Percentiles rank a stretch among this genome's conserved stretches.
Conservation (phyloP, 345 rosid species). For the Arabidopsis thaliana region DNA sequence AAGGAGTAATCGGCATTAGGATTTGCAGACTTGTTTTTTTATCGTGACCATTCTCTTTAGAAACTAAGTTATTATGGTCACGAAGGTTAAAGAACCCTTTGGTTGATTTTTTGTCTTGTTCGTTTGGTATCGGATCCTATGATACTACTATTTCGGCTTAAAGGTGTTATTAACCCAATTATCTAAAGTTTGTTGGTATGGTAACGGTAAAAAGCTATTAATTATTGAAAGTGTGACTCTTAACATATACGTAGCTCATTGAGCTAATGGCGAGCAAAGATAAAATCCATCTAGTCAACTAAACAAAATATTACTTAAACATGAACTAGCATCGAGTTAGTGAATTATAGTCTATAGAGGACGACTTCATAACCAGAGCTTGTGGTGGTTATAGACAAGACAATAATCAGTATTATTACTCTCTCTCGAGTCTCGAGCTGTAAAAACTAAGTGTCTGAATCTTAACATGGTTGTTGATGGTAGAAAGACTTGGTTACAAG, state of each 20-base stretch:
- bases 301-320: background rate
- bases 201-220: background rate
- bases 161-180: background rate
- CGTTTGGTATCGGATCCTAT: slow-evolving; percentile 21
- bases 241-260: background rate
- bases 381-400: background rate
- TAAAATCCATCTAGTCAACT: background rate
- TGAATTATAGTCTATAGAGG: background rate
- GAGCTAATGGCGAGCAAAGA: background rate
- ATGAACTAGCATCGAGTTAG: background rate
- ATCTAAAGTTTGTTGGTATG: background rate
- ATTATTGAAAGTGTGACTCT: background rate
- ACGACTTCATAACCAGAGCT: background rate
- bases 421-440: background rate
- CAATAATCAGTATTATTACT: background rate
- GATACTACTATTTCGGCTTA: background rate
- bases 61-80: slow-evolving; percentile 34
- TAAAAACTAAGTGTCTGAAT: background rate
- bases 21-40: slow-evolving; percentile 34
- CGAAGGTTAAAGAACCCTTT: background rate
- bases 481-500: background rate
- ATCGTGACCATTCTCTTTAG: slow-evolving; percentile 30
- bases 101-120: slow-evolving; percentile 14
- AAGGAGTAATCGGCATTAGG: slow-evolving; percentile 32
- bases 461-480: background rate